phyloP scores from a whole-genome alignment of 495 filamentous ascomycete species.

The Podospora didyma region DNA sequence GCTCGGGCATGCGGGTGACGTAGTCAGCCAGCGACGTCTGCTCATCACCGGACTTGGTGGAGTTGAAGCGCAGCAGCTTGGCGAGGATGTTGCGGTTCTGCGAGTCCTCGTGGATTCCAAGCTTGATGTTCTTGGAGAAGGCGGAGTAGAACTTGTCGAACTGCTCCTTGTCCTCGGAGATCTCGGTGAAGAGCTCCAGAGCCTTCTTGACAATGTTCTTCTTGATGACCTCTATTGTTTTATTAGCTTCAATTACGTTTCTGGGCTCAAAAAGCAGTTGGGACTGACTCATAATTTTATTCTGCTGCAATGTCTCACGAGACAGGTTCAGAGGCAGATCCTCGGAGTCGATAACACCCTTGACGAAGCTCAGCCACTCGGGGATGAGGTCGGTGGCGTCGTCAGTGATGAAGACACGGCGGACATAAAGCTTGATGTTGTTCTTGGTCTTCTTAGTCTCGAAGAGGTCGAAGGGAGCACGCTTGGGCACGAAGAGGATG shows the following conservation, averaged over 20 bases:
- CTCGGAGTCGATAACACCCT: conserved; percentile 99
- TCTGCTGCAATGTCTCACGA: conserved; percentile 99
- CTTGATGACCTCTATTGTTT: conserved; percentile 99
- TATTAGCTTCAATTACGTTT: no score
- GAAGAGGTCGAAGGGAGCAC: conserved; percentile 98
- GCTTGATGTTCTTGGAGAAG: conserved; percentile 99
- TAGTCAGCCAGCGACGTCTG: conserved; percentile 92
- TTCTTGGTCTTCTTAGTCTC: conserved; percentile 99
- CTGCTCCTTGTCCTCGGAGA: conserved; percentile 97
- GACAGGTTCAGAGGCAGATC: conserved; percentile 98
- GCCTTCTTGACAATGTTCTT: conserved; percentile 99
- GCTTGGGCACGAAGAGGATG: conserved; percentile 99
- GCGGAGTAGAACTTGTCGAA: conserved; percentile 99
- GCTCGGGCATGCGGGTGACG: conserved; percentile 96
- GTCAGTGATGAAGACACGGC: conserved; percentile 99
- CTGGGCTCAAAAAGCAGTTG: no score
- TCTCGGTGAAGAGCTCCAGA: conserved; percentile 97
- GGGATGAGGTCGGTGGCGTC: conserved; percentile 98
- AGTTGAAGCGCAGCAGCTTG: conserved; percentile 98
- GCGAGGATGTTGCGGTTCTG: conserved; percentile 92
- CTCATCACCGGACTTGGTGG: conserved; percentile 97
- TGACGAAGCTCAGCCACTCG: conserved; percentile 98
- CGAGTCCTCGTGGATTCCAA: conserved; percentile 98
- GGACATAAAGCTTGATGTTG: conserved; percentile 99
- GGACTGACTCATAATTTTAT: conserved; percentile 99